Evolutionary conservation across 2,329 filamentous ascomycete genomes (phyloP), one percentile per base, ranked within the genome.

Genomic region (Juglanconis sp.): DNA sequence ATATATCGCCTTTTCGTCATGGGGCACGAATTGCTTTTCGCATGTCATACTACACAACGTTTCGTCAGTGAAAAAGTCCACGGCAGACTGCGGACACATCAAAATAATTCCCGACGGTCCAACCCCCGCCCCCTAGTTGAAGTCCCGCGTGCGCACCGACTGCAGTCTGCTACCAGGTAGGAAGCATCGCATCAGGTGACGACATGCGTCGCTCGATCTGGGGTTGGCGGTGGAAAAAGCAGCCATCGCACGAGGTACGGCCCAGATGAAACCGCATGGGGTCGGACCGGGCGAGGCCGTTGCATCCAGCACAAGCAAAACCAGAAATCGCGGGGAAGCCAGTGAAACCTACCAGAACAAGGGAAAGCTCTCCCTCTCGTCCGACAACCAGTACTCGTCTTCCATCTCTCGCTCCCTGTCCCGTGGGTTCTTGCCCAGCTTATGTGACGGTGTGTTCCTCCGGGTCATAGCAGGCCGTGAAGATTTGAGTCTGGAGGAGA

Each of bases 21-120:
- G 76, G 53, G 84, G 79, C 31, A 85, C 72, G 70, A 87, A 87
- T 73, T 87, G 84, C 74, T 87, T 87, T 71, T 87, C 85, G 71
- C 85, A 88, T 9, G 80, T 82, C 85, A 87, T 87, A 73, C 85
- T 88, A 67, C 50, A 67, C 56, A 55, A 61, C 46, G 61, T 64
- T 54, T 65, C 58, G 68, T 73, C 64, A 74, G 73, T 68, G 53
- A 63, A 42, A 53, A 15, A 56, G 64, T 56, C 34, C 57, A 42
- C 53, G 50, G 51, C 35, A 57, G 38, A 57, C 46, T 44, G 48
- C 34, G 60, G 64, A 70, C 71, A 70, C 71, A 74, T 71, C 70
- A 38, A n/a, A 35, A 49, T 5, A n/a, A 38, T 40, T 3, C 9
- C 31, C 44, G n/a, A 15, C 30, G 31, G 31, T n/a, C 53, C 13